phyloP scores from a whole-genome alignment of 2,329 filamentous ascomycete genomes.

The Elsinoe necatrix region DNA sequence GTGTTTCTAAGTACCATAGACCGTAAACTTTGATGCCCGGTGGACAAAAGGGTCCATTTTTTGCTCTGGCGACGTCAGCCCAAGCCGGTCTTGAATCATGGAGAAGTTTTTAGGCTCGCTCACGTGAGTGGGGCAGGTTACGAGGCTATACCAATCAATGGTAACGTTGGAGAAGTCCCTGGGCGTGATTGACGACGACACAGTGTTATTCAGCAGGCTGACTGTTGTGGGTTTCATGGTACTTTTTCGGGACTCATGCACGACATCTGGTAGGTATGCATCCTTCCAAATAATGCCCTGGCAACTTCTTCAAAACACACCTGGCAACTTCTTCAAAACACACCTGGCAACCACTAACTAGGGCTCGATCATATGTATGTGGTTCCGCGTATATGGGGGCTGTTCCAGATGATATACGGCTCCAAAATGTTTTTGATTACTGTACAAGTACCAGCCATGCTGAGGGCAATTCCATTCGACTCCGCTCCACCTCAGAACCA shows the following conservation, averaged over 20 bases:
- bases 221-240: not conserved
- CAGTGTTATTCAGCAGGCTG: not conserved
- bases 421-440: no score
- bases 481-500: not conserved
- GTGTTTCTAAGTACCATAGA: not conserved
- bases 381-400: not conserved
- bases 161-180: not conserved
- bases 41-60: not conserved
- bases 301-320: not conserved
- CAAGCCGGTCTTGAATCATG: constrained; percentile 2
- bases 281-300: not conserved
- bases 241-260: not conserved
- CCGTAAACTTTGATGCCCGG: not conserved
- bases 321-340: not conserved
- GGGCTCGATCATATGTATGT: not conserved
- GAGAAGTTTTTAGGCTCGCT: not conserved
- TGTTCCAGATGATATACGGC: not conserved
- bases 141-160: not conserved
- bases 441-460: no score
- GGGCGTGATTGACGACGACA: not conserved
- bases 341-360: not conserved
- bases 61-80: constrained; percentile 5
- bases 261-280: not conserved
- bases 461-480: not conserved
- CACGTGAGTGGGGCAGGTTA: not conserved